phyloP scores from a whole-genome alignment of 495 filamentous ascomycete species.

The Collariella sp. region DNA sequence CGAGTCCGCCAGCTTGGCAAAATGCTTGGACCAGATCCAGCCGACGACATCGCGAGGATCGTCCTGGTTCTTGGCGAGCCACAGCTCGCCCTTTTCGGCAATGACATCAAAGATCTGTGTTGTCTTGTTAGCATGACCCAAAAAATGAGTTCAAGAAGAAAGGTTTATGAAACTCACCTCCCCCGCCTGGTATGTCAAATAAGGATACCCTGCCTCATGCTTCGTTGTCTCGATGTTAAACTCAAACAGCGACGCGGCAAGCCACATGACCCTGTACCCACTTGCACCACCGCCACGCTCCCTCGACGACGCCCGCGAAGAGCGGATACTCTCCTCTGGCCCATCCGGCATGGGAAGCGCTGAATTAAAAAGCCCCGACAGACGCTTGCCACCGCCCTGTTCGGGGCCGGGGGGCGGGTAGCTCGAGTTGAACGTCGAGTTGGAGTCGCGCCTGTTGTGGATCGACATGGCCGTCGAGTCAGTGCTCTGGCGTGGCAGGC shows the following conservation, averaged over 20 bases:
- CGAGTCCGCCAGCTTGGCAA: constrained; percentile 63
- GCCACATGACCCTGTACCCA: constrained; percentile 59
- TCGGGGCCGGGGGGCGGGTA: constrained; percentile 17
- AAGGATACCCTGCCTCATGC: constrained; percentile 88
- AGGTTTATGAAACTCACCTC: constrained; percentile 47
- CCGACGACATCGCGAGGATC: constrained; percentile 69
- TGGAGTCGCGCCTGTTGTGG: constrained; percentile 37
- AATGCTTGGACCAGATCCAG: constrained; percentile 99
- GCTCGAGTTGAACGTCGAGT: constrained; percentile 37
- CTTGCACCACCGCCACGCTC: constrained; percentile 34
- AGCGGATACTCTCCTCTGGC: constrained; percentile 35
- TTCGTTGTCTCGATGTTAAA: constrained; percentile 93
- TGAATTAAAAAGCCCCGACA: constrained; percentile 72
- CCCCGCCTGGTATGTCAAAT: constrained; percentile 87
- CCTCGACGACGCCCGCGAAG: constrained; percentile 44
- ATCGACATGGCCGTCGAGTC: constrained; percentile 31
- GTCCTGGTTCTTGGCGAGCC: constrained; percentile 96
- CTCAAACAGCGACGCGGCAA: constrained; percentile 89
- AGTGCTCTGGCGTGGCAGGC: constrained; percentile 35
- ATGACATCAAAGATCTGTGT: constrained; percentile 74
- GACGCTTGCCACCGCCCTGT: constrained; percentile 24
- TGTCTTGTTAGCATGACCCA: neutral
- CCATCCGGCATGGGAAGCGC: constrained; percentile 74
- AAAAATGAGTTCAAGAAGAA: neutral
- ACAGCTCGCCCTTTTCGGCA: constrained; percentile 92